phyloP scores from a whole-genome alignment of 2,329 filamentous ascomycete species.

The Penicillium vulpinum region DNA sequence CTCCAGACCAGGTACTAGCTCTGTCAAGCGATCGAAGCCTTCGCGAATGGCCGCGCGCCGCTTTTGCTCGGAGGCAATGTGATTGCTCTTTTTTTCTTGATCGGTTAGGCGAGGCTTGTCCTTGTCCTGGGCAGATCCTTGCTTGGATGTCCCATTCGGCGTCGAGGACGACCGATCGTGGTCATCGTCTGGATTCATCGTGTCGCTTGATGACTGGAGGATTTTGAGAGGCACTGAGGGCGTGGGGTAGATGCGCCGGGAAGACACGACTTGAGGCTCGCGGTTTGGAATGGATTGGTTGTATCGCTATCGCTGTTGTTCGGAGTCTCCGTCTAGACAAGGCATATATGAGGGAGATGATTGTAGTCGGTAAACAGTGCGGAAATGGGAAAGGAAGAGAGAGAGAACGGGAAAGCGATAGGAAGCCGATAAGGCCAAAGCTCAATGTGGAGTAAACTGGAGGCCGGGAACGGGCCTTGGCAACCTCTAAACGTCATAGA shows the following conservation, averaged over 20 bases:
- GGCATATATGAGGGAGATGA: background rate
- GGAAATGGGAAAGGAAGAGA: slow-evolving; percentile 1
- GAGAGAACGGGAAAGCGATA: slow-evolving; percentile 20
- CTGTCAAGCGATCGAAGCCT: slow-evolving; percentile 78
- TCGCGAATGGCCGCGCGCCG: slow-evolving; percentile 74
- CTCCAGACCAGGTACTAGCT: slow-evolving; percentile 76
- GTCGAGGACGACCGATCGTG: slow-evolving; percentile 38
- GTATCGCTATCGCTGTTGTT: background rate
- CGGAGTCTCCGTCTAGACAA: background rate
- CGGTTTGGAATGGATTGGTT: background rate
- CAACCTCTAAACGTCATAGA: slow-evolving; percentile 28
- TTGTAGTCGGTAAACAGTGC: slow-evolving; percentile 1
- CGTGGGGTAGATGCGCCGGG: slow-evolving; percentile 12
- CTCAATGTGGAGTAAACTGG: slow-evolving; percentile 23
- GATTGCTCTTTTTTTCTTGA: slow-evolving; percentile 71
- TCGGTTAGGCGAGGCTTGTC: slow-evolving; percentile 67
- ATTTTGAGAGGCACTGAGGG: slow-evolving; percentile 27
- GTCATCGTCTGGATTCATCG: slow-evolving; percentile 31
- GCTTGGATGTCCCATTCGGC: slow-evolving; percentile 32
- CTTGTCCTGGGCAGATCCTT: slow-evolving; percentile 31
- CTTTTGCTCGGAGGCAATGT: slow-evolving; percentile 67
- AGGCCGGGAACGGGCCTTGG: slow-evolving; percentile 21
- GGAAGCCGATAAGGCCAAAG: slow-evolving; percentile 19
- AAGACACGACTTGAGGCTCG: background rate
- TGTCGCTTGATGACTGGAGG: slow-evolving; percentile 8